A percentile compares a stretch with the other conserved stretches of the same genome.
Evolutionary conservation across 1,284 basidiomycete species (phyloP).

Genomic region (Ceratobasidium theobromae): DNA sequence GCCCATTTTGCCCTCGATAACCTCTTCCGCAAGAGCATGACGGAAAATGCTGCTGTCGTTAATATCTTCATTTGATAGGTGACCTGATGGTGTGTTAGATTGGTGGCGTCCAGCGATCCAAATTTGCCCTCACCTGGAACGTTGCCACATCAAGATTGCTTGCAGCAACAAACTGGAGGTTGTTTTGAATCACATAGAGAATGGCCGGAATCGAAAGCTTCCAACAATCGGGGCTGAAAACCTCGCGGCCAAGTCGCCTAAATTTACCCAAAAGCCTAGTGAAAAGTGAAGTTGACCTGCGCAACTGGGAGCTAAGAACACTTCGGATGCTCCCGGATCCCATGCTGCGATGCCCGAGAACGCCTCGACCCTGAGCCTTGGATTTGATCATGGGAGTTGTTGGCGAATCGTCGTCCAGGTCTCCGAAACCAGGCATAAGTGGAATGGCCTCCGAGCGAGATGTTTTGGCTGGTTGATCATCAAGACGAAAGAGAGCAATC

Average conservation of each 20-base stretch:
- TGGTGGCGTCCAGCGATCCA: too few relatives aligned
- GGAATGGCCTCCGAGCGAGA: conserved; percentile 13
- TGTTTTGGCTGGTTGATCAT: conserved; percentile 30
- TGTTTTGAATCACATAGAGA: conserved; percentile 96
- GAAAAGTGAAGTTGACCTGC: conserved; percentile 43
- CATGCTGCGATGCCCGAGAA: background rate
- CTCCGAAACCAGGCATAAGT: conserved; percentile 15
- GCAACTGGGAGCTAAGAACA: conserved; percentile 28
- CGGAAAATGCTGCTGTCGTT: conserved; percentile 93
- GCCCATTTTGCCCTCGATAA: conserved; percentile 79
- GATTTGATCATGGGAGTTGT: conserved; percentile 42
- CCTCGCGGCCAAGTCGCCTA: conserved; percentile 52
- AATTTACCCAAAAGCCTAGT: conserved; percentile 35
- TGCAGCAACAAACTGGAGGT: conserved; percentile 91
- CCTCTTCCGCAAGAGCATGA: conserved; percentile 81
- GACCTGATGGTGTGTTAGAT: too few relatives aligned
- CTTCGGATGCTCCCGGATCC: conserved; percentile 18
- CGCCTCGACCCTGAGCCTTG: conserved; percentile 11
- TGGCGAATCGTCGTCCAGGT: conserved; percentile 37
- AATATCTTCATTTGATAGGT: conserved; percentile 98
- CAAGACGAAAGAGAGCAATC: conserved; percentile 55
- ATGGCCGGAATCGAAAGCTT: conserved; percentile 95
- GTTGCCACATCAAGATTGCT: conserved; percentile 92
- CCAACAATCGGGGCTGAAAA: conserved; percentile 89
- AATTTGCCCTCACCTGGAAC: conserved; percentile 62